Base-by-base conservation (phyloP, 768 basidiomycete species). In the Rhodotorula graminis region DNA sequence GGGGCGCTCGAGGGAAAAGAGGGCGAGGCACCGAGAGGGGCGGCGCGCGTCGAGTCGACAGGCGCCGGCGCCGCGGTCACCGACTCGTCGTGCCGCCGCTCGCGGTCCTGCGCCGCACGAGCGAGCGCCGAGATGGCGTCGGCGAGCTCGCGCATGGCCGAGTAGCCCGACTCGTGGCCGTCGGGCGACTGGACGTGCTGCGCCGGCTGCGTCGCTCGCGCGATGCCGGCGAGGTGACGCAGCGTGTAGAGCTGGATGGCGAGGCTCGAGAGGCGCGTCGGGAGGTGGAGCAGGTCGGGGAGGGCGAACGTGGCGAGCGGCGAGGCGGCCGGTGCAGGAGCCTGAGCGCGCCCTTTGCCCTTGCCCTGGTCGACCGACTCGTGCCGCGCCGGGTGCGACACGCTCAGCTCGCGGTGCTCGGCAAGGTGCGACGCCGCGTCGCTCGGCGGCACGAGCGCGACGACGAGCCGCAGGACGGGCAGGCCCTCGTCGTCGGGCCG, bases 191-290 rank as follows among this genome's bases (percentile, higher is more conserved):
- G 46, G 18, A 25, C 0, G 33, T 40, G 3, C 33, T 37, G 25
- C 33, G 66, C 52, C 0, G 73, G 73, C 42, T 65, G 66, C 7
- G 73, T 74, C 3, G 73, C 70, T 18, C 67, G 69, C 27, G 73
- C 73, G 64, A 74, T 74, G 25, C 60, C 61, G 3, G 73, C 69
- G 59, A 74, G 67, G 62, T 74, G 73, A 2, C 73, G 69, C 7
- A 74, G 70, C 10, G 73, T 65, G 73, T 68, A 74, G 59, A 74
- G 73, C 63, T 68, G 66, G 61, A 71, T 71, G 4, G 73, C 73
- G 60, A 71, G 59, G 27, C 49, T 58, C 5, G 73, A 70, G 23
- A 74, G 64, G 21, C 73, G 73, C 25, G 60, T 53, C 16, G 73
- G 73, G n/a, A 74, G 67, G 64, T 71, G 70, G 21, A 74, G 37